These are phyloP conservation scores for Amoebophrya sp. DNA, from an alignment of 169 alveolate species.

Conservation along the genomic window DNA sequence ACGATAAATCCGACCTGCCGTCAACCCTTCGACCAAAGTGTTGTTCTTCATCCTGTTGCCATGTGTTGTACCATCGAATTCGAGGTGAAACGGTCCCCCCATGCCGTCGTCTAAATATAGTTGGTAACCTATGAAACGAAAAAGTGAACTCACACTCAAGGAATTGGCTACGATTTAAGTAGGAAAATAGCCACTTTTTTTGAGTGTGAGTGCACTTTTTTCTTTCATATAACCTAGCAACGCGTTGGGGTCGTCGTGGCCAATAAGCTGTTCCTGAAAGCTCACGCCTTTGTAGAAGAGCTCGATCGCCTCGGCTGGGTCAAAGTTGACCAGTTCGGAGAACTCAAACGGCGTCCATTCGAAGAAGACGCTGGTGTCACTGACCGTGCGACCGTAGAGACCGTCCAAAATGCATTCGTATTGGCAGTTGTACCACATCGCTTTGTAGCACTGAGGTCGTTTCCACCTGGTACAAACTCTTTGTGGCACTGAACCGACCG, in stretches of 20 bases:
- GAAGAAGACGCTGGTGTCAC: neutral
- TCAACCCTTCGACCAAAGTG: neutral
- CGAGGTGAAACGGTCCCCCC: conserved; percentile 17
- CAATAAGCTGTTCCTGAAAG: neutral
- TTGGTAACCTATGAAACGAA: too few relatives aligned
- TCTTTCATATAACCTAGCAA: too few relatives aligned
- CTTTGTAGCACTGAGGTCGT: neutral
- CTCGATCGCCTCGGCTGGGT: neutral
- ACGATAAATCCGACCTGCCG: neutral
- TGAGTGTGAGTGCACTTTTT: too few relatives aligned
- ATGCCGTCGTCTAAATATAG: neutral
- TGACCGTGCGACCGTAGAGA: neutral
- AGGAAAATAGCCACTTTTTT: too few relatives aligned
- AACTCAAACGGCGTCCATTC: conserved; percentile 19
- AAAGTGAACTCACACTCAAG: too few relatives aligned
- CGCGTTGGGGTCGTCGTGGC: conserved; percentile 23
- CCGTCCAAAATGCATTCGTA: conserved; percentile 17
- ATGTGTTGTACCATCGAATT: neutral
- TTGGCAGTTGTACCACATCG: neutral
- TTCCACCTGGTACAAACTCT: neutral
- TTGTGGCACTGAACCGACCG: neutral
- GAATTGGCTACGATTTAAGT: too few relatives aligned
- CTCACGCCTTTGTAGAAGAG: neutral
- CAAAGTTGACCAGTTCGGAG: neutral
- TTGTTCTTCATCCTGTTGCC: conserved; percentile 1